phyloP scores from a whole-genome alignment of 1,139 yeast genomes.

The Diutina mesorugosa region DNA sequence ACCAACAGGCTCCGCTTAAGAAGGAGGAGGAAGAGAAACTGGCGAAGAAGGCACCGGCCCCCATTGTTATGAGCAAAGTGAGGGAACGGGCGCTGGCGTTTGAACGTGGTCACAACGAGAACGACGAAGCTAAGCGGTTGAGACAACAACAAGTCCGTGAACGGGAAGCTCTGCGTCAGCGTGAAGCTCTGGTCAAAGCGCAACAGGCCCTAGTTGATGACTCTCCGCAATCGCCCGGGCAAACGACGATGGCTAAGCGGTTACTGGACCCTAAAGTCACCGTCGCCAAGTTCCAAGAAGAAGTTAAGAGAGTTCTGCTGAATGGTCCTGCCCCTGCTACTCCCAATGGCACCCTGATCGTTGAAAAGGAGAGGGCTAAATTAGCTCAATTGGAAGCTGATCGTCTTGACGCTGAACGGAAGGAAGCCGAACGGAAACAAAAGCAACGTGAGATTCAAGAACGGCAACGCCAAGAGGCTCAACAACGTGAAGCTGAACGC shows the following conservation, averaged over 20 bases:
- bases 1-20: neutral
- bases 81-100: neutral
- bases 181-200: neutral
- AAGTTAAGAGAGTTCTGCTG: neutral
- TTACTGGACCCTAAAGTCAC: neutral
- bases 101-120: neutral
- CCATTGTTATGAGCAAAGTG: neutral
- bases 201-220: neutral
- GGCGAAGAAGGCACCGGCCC: neutral
- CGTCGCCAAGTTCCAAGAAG: neutral
- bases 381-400: neutral
- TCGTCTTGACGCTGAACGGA: neutral
- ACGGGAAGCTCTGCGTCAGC: neutral
- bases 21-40: neutral
- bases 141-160: neutral
- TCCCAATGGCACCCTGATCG: neutral
- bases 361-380: neutral
- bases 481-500: neutral
- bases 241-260: neutral
- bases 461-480: neutral
- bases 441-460: neutral
- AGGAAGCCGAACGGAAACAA: neutral
- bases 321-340: neutral
- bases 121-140: neutral
- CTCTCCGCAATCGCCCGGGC: neutral